A percentile compares a stretch with the other conserved stretches of the same genome.
phyloP scores from a whole-genome alignment of 2,329 filamentous ascomycete species.

The Aspergillus transmontanensis region DNA sequence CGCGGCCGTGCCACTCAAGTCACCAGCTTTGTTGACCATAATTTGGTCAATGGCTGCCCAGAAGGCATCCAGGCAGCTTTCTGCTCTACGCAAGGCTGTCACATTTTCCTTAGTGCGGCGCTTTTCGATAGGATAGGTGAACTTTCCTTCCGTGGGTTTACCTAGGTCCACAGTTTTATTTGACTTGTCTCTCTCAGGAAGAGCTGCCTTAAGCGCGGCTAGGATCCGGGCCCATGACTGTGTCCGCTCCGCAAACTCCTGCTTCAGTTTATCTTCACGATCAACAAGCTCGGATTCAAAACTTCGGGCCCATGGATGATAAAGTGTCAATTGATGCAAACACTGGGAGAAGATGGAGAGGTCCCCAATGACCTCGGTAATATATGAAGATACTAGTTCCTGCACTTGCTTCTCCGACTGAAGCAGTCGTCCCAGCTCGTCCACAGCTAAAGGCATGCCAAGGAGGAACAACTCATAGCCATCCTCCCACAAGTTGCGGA shows the following conservation, averaged over 20 bases:
- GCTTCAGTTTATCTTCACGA: constrained; percentile 1
- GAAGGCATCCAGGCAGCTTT: constrained; percentile 52
- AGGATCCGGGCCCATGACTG: background rate
- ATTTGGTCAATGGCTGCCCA: constrained; percentile 44
- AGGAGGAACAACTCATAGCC: too few relatives aligned
- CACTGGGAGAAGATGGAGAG: constrained; percentile 52
- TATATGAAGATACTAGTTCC: too few relatives aligned
- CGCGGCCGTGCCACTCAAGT: constrained; percentile 30
- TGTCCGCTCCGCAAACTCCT: background rate
- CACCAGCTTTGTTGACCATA: constrained; percentile 17
- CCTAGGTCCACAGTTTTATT: constrained; percentile 15
- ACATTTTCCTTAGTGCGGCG: constrained; percentile 50
- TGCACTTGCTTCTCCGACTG: too few relatives aligned
- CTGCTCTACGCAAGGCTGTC: constrained; percentile 49
- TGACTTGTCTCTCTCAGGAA: background rate
- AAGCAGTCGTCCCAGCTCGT: too few relatives aligned
- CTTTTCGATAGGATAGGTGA: constrained; percentile 54
- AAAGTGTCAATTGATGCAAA: constrained; percentile 48
- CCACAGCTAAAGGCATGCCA: too few relatives aligned
- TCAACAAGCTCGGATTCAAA: constrained; percentile 39
- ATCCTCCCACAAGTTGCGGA: too few relatives aligned
- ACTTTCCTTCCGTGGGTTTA: constrained; percentile 41
- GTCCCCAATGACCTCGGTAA: constrained; percentile 24
- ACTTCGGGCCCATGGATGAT: constrained; percentile 52
- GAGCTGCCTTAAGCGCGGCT: too few relatives aligned